Percentiles rank a stretch among this genome's conserved stretches.
Evolutionary conservation across 768 basidiomycete species (phyloP).

Genomic region (Leccinum pellstonianum): DNA sequence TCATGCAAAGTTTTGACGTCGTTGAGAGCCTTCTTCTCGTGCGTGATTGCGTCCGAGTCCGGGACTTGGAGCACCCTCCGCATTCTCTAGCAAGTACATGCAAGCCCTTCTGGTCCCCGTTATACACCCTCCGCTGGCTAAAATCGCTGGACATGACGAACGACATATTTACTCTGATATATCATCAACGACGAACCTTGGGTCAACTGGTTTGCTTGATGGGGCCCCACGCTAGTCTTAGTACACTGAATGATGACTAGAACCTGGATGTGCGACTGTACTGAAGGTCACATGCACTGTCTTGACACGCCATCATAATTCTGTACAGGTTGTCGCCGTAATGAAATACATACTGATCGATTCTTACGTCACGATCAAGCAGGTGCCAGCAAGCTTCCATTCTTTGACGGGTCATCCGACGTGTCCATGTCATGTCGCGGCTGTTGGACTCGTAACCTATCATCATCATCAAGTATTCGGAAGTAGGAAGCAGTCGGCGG

Average conservation of each 20-base stretch:
- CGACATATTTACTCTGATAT: constrained; percentile 35
- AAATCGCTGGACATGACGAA: background rate
- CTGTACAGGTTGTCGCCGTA: background rate
- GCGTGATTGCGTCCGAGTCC: constrained; percentile 14
- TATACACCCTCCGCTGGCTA: background rate
- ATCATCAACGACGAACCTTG: constrained; percentile 11
- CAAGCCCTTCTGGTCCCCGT: background rate
- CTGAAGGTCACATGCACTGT: constrained; percentile 2
- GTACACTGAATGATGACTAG: constrained; percentile 33
- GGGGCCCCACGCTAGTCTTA: background rate
- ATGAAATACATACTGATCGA: background rate
- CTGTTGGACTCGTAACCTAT: too few relatives aligned
- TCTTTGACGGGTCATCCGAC: background rate
- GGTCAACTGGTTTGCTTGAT: background rate
- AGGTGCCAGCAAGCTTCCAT: background rate
- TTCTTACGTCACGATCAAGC: background rate
- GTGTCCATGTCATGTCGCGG: too few relatives aligned
- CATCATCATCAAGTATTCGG: too few relatives aligned
- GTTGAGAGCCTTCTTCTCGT: constrained; percentile 44
- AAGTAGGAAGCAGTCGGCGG: too few relatives aligned
- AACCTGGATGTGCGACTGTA: constrained; percentile 35
- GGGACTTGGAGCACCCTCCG: background rate
- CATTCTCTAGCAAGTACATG: background rate
- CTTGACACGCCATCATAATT: background rate
- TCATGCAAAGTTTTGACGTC: constrained; percentile 1